Percentiles rank a stretch among this genome's conserved stretches.
Evolutionary conservation across 1,284 basidiomycete genomes (phyloP).

Genomic region (Singerocomus rubriflavus): DNA sequence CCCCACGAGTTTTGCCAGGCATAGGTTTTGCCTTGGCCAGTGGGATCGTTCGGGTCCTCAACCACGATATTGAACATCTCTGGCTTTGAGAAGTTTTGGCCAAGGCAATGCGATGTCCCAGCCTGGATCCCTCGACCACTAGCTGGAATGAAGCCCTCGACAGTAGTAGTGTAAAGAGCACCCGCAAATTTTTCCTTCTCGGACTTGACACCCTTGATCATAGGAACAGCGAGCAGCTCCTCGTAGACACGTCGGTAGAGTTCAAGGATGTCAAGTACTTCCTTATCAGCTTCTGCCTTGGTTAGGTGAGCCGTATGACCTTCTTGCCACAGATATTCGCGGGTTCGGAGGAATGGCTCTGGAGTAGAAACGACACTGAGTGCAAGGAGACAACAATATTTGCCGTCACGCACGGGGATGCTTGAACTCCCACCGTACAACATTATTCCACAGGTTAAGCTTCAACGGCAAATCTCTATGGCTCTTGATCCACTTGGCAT

Average conservation of each 20-base stretch:
- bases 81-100: constrained; percentile 95
- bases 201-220: constrained; percentile 95
- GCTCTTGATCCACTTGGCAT: constrained; percentile 98
- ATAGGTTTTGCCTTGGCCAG: constrained; percentile 67
- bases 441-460: constrained; percentile 99
- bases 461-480: constrained; percentile 97
- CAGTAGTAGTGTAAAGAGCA: constrained; percentile 96
- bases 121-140: constrained; percentile 98
- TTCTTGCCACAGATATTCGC: constrained; percentile 99
- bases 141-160: constrained; percentile 97
- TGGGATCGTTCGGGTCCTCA: constrained; percentile 83
- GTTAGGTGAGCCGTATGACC: constrained; percentile 96
- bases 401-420: constrained; percentile 70
- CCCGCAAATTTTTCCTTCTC: constrained; percentile 99
- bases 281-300: constrained; percentile 85
- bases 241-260: constrained; percentile 97
- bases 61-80: constrained; percentile 99
- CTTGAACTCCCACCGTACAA: constrained; percentile 99
- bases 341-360: constrained; percentile 98
- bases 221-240: constrained; percentile 95
- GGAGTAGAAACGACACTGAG: constrained; percentile 26
- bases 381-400: neutral
- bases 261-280: constrained; percentile 93
- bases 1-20: constrained; percentile 99
- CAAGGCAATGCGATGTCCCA: constrained; percentile 96